Conservation (phyloP, 805 yeast species). For the Blastobotrys robertii region DNA sequence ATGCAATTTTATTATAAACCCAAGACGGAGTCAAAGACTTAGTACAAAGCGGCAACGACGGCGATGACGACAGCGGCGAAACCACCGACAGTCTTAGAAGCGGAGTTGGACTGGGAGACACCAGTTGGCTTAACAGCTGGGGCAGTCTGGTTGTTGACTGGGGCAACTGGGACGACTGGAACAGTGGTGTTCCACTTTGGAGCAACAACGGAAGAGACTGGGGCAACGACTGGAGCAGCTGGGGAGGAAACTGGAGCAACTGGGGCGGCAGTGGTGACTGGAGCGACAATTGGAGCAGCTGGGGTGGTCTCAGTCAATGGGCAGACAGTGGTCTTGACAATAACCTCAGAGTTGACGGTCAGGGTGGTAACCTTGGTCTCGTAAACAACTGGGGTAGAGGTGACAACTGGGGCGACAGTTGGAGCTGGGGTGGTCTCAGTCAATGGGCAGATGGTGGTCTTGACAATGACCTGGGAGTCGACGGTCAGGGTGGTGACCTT, state of each 20-base stretch:
- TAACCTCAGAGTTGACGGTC: constrained; percentile 8
- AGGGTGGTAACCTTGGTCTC: constrained; percentile 8
- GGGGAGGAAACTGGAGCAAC: background rate
- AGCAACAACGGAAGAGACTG: background rate
- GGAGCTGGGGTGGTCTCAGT: constrained; percentile 4
- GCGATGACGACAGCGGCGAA: constrained; percentile 1
- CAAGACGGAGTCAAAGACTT: background rate
- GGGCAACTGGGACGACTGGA: constrained; percentile 2
- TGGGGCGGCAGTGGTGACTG: constrained; percentile 3
- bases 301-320: constrained; percentile 4
- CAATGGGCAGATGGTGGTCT: constrained; percentile 13
- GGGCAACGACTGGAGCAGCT: constrained; percentile 1
- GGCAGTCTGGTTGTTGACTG: constrained; percentile 3
- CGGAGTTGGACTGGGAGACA: constrained; percentile 1
- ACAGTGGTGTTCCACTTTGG: constrained; percentile 1
- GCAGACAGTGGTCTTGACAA: constrained; percentile 5
- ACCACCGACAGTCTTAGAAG: constrained; percentile 2
- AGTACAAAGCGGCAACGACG: constrained; percentile 2
- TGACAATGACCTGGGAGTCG: constrained; percentile 7
- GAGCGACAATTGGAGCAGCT: constrained; percentile 1
- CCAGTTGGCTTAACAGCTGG: constrained; percentile 3
- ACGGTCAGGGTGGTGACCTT: constrained; percentile 6
- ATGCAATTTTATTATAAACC: background rate
- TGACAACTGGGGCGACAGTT: constrained; percentile 3
- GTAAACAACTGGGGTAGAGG: constrained; percentile 3